Evolutionary conservation across 192 early-diverging fungal species (phyloP), one percentile per base, ranked within the genome.

Genomic region (Coemansia sp.): DNA sequence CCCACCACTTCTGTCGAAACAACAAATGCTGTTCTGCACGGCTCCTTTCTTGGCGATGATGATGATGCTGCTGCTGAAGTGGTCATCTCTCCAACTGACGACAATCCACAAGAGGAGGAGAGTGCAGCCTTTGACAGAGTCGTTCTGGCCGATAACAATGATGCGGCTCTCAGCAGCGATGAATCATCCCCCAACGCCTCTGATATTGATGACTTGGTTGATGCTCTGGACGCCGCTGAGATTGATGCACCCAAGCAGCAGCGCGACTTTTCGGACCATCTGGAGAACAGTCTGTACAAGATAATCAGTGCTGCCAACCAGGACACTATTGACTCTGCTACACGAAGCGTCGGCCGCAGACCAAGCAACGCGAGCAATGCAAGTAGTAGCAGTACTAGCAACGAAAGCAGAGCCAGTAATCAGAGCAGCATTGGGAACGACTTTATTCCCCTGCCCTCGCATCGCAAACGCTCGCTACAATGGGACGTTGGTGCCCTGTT

Each of bases 401-500:
- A 48, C 9, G 9, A 12, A 4, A 67, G 54, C 37, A 18, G 43
- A 23, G 37, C 13, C 23, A 60, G 42, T 56, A 10, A 4, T 9
- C 12, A 23, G 45, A 21, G 49, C 38, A 43, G 32, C n/a, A 43
- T 40, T 18, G n/a, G 11, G 16, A 54, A 15, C 23, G 52, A 26
- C 19, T 54, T 26, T 54, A 15, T 26, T 11, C 6, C 9, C 11
- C 49, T 48, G 47, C 56, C 61, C 21, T 41, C 62, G n/a, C 47
- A 52, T 45, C 71, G 54, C 41, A 63, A 64, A 10, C 48, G 61
- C 44, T 68, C 70, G 43, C 23, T 76, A 16, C 79, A 81, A 52
- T 83, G 81, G 81, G 72, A 83, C 49, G 65, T 83, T 8, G 57
- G 66, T 11, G 81, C 76, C 23, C 69, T 83, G 50, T 49, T 76